A percentile compares a stretch with the other conserved stretches of the same genome.
phyloP scores from a whole-genome alignment of 495 filamentous ascomycete genomes.

The Hyphodiscus hymeniophilus region DNA sequence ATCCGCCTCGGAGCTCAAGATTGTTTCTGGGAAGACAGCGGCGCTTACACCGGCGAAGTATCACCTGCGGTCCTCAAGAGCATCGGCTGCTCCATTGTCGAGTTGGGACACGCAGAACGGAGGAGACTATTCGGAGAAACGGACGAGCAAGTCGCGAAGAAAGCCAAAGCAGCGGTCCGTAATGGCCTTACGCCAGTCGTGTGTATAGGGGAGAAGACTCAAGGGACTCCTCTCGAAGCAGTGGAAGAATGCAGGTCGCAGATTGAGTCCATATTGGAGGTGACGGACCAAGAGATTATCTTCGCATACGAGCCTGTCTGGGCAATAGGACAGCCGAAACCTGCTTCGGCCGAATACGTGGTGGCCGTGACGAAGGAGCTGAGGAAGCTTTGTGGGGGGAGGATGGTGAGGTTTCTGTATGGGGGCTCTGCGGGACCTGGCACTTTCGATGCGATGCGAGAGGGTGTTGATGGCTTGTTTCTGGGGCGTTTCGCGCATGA shows the following conservation, averaged over 20 bases:
- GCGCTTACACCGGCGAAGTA: slow-evolving; percentile 71
- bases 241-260: slow-evolving; percentile 57
- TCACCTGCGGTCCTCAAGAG: slow-evolving; percentile 56
- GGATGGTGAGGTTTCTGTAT: slow-evolving; percentile 60
- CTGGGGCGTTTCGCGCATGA: slow-evolving; percentile 77
- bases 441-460: slow-evolving; percentile 54
- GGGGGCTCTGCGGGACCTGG: slow-evolving; percentile 76
- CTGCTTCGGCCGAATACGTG: slow-evolving; percentile 68
- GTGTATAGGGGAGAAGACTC: slow-evolving; percentile 62
- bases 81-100: slow-evolving; percentile 61
- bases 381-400: slow-evolving; percentile 37
- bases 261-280: slow-evolving; percentile 50
- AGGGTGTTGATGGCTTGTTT: slow-evolving; percentile 74
- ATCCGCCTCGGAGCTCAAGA: slow-evolving; percentile 71
- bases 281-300: slow-evolving; percentile 55
- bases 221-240: slow-evolving; percentile 44
- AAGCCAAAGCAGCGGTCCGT: slow-evolving; percentile 55
- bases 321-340: slow-evolving; percentile 70
- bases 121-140: slow-evolving; percentile 62
- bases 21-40: slow-evolving; percentile 54
- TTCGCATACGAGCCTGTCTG: slow-evolving; percentile 86
- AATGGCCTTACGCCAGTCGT: slow-evolving; percentile 71
- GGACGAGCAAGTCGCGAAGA: slow-evolving; percentile 51
- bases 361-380: slow-evolving; percentile 57
- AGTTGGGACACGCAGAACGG: slow-evolving; percentile 75